phyloP scores from a whole-genome alignment of 2,329 filamentous ascomycete species.

The Nigrograna mackinnonii region DNA sequence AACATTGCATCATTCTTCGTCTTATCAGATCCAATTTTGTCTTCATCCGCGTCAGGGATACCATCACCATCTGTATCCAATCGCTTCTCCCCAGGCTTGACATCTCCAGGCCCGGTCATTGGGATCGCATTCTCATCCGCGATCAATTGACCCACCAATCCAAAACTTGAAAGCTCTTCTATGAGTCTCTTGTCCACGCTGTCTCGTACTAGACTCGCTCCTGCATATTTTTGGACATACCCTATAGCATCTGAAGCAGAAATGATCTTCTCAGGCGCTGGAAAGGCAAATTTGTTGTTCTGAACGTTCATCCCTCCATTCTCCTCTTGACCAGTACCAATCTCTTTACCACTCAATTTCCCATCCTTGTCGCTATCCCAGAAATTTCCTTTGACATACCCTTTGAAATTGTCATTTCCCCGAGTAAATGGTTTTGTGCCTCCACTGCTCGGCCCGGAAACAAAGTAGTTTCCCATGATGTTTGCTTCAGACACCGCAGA shows the following conservation, averaged over 20 bases:
- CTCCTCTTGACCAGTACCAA: constrained; percentile 47
- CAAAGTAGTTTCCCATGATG: constrained; percentile 62
- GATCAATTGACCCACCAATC: constrained; percentile 50
- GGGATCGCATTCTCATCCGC: constrained; percentile 48
- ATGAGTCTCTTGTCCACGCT: constrained; percentile 48
- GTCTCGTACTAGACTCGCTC: constrained; percentile 51
- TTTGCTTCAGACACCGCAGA: constrained; percentile 53
- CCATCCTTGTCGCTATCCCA: constrained; percentile 57
- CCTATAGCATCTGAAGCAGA: constrained; percentile 45
- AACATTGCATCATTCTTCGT: constrained; percentile 44
- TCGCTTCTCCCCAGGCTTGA: constrained; percentile 43
- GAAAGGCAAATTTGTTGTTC: constrained; percentile 46
- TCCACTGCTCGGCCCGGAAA: constrained; percentile 56
- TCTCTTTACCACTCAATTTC: constrained; percentile 50
- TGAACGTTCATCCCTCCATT: constrained; percentile 54
- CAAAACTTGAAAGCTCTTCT: constrained; percentile 50
- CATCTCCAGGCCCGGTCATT: constrained; percentile 45
- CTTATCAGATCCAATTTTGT: constrained; percentile 44
- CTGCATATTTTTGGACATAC: constrained; percentile 45
- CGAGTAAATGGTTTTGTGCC: constrained; percentile 55
- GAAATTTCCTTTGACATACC: constrained; percentile 57
- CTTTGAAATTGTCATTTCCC: constrained; percentile 59
- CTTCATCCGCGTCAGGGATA: constrained; percentile 55
- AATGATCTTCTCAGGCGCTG: constrained; percentile 45
- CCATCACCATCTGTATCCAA: constrained; percentile 54